These are phyloP conservation scores for Monosporascus sp. DNA, from an alignment of 2,329 filamentous ascomycete species.

Conservation along the genomic window DNA sequence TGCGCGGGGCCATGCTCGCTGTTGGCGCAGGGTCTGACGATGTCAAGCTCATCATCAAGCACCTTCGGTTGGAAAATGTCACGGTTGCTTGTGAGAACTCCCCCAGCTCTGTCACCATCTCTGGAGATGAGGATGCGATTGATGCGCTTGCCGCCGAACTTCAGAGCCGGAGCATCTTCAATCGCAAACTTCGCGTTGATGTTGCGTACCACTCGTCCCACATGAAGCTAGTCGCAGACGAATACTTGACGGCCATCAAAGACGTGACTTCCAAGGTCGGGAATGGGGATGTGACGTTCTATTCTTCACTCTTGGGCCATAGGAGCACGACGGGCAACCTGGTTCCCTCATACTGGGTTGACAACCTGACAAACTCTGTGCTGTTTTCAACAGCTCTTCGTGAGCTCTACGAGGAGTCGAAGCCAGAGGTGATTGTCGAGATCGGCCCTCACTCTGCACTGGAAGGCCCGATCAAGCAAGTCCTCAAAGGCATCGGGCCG, in stretches of 20 bases:
- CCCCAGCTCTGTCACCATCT: constrained; percentile 45
- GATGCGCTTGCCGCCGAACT: constrained; percentile 28
- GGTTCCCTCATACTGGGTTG: constrained; percentile 40
- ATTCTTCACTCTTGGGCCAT: constrained; percentile 40
- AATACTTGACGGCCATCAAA: constrained; percentile 33
- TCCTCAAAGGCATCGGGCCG: constrained; percentile 35
- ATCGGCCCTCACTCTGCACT: constrained; percentile 46
- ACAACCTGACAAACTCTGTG: constrained; percentile 35
- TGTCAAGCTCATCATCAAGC: background rate
- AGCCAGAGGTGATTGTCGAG: constrained; percentile 39
- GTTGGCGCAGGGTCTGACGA: background rate
- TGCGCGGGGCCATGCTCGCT: background rate
- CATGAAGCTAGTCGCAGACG: constrained; percentile 45
- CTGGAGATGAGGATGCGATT: constrained; percentile 41
- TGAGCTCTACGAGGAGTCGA: constrained; percentile 29
- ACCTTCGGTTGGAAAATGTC: constrained; percentile 2
- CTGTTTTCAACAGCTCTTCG: constrained; percentile 35
- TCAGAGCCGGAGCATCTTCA: constrained; percentile 36
- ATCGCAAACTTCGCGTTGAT: constrained; percentile 42
- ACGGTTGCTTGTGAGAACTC: constrained; percentile 47
- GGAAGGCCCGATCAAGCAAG: constrained; percentile 45
- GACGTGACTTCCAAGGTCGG: constrained; percentile 22
- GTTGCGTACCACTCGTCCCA: constrained; percentile 51
- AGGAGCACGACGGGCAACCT: constrained; percentile 33
- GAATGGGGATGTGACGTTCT: constrained; percentile 31